phyloP scores from a whole-genome alignment of 2,329 filamentous ascomycete genomes.

The Diaporthe ampelina region DNA sequence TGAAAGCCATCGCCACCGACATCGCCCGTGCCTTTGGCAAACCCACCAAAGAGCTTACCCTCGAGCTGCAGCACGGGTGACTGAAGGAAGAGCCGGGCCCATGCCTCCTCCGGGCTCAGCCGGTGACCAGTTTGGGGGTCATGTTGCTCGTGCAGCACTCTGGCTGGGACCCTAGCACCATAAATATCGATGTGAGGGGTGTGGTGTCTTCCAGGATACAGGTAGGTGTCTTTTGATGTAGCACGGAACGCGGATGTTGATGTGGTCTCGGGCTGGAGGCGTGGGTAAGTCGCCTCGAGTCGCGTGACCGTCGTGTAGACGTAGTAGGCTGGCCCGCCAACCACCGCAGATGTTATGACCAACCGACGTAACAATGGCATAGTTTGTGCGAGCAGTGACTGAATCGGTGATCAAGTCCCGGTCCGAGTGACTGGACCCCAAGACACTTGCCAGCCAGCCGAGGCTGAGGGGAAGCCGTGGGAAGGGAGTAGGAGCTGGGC shows the following conservation, averaged over 20 bases:
- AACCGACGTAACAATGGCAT: constrained; percentile 28
- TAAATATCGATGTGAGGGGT: constrained; percentile 34
- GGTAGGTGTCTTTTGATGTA: constrained; percentile 1
- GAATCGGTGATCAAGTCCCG: too few species aligned
- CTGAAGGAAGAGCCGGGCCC: constrained; percentile 29
- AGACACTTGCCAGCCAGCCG: constrained; percentile 1
- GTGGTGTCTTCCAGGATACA: not conserved
- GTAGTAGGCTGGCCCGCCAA: constrained; percentile 32
- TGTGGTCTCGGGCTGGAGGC: constrained; percentile 29
- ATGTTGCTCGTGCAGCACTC: not conserved
- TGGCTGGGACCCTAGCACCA: constrained; percentile 21
- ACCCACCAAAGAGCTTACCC: constrained; percentile 27
- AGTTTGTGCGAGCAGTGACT: not conserved
- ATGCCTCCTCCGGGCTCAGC: constrained; percentile 32
- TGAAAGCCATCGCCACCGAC: constrained; percentile 14
- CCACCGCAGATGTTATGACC: constrained; percentile 16
- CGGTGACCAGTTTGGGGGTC: constrained; percentile 2
- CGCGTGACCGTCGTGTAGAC: constrained; percentile 8
- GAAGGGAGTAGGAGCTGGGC: not conserved
- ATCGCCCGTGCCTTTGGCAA: constrained; percentile 9
- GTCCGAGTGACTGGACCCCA: not conserved
- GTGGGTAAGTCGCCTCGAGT: constrained; percentile 31
- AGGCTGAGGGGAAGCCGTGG: constrained; percentile 25
- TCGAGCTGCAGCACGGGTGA: constrained; percentile 35
- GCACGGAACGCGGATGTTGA: constrained; percentile 15